Percentiles rank a stretch among this genome's conserved stretches.
These are phyloP conservation scores for Candida buenavistaensis DNA, from an alignment of 1,139 yeast species.

Conservation along the genomic window DNA sequence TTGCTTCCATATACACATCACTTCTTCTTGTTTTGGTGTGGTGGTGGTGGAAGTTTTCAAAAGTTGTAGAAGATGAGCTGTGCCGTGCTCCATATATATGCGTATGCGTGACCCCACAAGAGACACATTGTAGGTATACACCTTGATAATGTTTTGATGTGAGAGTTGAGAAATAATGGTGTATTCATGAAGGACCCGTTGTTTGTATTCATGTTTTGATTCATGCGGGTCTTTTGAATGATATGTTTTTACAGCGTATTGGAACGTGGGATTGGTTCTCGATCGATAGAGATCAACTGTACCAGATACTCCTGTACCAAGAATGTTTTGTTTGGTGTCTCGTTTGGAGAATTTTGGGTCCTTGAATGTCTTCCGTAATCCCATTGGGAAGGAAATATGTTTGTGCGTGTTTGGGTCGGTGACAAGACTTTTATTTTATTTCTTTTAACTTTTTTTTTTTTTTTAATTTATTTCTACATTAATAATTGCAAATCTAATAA, in stretches of 20 bases:
- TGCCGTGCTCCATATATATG: slow-evolving; percentile 37
- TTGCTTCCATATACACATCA: slow-evolving; percentile 37
- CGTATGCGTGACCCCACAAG: slow-evolving; percentile 20
- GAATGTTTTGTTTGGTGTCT: slow-evolving; percentile 7
- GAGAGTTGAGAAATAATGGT: slow-evolving; percentile 23
- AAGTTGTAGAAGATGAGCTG: slow-evolving; percentile 20
- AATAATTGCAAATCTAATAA: no score
- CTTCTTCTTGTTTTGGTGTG: slow-evolving; percentile 19
- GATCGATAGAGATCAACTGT: slow-evolving; percentile 34
- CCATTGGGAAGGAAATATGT: no score
- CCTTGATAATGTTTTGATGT: slow-evolving; percentile 38
- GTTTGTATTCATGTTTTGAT: slow-evolving; percentile 32
- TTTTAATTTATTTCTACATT: no score
- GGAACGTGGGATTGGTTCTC: slow-evolving; percentile 14
- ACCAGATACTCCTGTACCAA: slow-evolving; percentile 41
- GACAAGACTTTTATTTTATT: no score
- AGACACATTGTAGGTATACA: slow-evolving; percentile 23
- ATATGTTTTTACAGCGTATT: slow-evolving; percentile 44
- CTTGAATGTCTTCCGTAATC: not conserved
- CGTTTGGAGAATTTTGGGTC: slow-evolving; percentile 11
- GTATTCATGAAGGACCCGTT: slow-evolving; percentile 40
- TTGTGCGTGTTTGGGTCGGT: not conserved
- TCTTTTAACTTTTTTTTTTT: no score
- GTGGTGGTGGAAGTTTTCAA: slow-evolving; percentile 11
- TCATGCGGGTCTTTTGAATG: slow-evolving; percentile 29